A percentile compares a stretch with the other conserved stretches of the same genome.
Conservation (phyloP, 768 basidiomycete species). For the Aureoboletus auriporus region DNA sequence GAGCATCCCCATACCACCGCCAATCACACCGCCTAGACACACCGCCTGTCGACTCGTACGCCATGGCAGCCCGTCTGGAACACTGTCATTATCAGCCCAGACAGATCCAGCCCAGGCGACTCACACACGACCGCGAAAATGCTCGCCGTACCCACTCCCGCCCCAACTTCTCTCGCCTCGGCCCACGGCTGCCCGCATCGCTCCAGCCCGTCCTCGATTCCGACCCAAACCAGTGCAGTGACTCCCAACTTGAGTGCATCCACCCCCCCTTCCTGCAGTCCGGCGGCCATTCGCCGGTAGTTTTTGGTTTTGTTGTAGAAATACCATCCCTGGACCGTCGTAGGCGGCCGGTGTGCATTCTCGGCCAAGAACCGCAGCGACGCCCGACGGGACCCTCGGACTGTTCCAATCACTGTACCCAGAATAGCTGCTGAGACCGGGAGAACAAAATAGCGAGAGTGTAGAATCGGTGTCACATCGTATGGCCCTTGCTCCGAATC, state of each 20-base stretch:
- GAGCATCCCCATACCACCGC: slow-evolving; percentile 48
- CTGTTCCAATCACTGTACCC: slow-evolving; percentile 66
- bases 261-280: slow-evolving; percentile 58
- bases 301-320: slow-evolving; percentile 97
- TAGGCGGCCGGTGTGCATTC: slow-evolving; percentile 84
- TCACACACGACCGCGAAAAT: slow-evolving; percentile 55
- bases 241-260: slow-evolving; percentile 52
- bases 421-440: slow-evolving; percentile 56
- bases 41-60: slow-evolving; percentile 44
- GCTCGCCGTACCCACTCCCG: slow-evolving; percentile 59
- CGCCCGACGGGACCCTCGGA: slow-evolving; percentile 68
- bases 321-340: slow-evolving; percentile 88
- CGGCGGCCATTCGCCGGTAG: slow-evolving; percentile 76
- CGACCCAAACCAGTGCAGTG: slow-evolving; percentile 46
- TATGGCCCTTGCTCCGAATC: slow-evolving; percentile 12
- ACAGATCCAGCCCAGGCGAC: slow-evolving; percentile 18
- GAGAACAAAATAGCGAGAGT: slow-evolving; percentile 55
- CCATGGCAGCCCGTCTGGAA: slow-evolving; percentile 56
- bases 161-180: slow-evolving; percentile 53
- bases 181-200: slow-evolving; percentile 32
- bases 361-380: slow-evolving; percentile 85
- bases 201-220: slow-evolving; percentile 42
- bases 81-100: neutral
- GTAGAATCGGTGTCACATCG: slow-evolving; percentile 29
- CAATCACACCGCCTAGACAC: slow-evolving; percentile 55